Percentiles rank a stretch among this genome's conserved stretches.
Conservation (phyloP, 2,329 filamentous ascomycete genomes). For the Chaetomiaceae sp. region DNA sequence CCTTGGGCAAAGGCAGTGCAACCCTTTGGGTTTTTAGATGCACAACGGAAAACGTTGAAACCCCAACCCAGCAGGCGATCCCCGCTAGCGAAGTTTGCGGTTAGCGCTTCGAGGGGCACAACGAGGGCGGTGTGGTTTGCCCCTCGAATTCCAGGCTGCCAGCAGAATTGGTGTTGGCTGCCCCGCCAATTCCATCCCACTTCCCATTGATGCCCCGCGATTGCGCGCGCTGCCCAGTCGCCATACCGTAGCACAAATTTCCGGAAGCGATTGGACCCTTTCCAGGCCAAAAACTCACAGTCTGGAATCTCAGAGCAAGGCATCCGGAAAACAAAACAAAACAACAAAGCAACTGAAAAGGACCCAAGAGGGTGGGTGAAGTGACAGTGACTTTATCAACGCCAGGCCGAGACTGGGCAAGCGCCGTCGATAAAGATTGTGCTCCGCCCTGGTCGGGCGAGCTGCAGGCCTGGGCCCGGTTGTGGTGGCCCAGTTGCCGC, state of each 20-base stretch:
- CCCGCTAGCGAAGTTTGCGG: neutral
- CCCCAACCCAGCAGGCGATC: neutral
- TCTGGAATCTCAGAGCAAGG: no score
- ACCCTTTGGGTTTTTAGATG: no score
- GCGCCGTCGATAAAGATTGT: conserved; percentile 1
- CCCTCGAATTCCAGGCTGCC: neutral
- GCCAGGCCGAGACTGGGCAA: neutral
- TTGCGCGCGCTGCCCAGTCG: neutral
- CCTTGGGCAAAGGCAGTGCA: no score
- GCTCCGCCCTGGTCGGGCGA: conserved; percentile 4
- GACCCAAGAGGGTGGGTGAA: no score
- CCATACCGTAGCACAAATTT: neutral
- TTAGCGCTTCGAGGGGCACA: no score
- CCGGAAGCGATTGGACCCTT: neutral
- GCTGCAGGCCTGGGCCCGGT: conserved; percentile 6
- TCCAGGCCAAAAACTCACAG: no score
- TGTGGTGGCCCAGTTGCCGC: conserved; percentile 3
- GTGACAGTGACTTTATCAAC: neutral
- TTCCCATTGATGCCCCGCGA: neutral
- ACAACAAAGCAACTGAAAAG: no score
- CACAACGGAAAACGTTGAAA: neutral
- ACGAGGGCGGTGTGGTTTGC: no score
- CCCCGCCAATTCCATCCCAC: conserved; percentile 4
- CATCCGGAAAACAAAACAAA: no score
- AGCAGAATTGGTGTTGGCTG: neutral